phyloP scores from a whole-genome alignment of 139 green algal species.

The Zygnema circumcarinatum region DNA sequence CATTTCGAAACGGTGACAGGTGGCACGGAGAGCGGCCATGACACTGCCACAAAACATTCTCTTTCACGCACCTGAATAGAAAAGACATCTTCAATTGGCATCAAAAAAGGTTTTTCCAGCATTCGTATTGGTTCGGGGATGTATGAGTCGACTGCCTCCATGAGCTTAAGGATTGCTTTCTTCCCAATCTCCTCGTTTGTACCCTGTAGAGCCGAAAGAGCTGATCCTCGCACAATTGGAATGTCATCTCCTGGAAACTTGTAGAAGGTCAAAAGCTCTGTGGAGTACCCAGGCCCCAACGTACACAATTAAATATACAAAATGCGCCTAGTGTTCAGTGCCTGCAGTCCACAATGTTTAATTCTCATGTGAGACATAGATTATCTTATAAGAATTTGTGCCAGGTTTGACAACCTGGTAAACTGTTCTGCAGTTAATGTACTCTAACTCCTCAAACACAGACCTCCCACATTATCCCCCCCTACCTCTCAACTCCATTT shows the following conservation, averaged over 20 bases:
- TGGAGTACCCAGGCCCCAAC: too few species aligned
- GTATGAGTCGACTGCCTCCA: constrained; percentile 81
- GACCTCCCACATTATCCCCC: not conserved
- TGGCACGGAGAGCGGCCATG: too few species aligned
- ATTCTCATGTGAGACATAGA: too few species aligned
- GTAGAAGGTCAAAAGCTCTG: constrained; percentile 97
- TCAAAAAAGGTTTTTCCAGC: constrained; percentile 95
- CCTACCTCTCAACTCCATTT: constrained; percentile 92
- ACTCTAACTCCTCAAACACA: too few species aligned
- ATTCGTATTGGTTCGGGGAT: constrained; percentile 80
- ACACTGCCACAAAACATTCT: too few species aligned
- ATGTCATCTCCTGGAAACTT: constrained; percentile 93
- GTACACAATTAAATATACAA: not conserved
- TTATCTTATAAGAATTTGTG: too few species aligned
- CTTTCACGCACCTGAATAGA: constrained; percentile 86
- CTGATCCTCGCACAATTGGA: constrained; percentile 82
- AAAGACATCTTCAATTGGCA: constrained; percentile 98
- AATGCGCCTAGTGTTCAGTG: too few species aligned
- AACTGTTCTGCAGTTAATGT: not conserved
- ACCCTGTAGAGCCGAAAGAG: constrained; percentile 80
- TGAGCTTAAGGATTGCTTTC: constrained; percentile 81
- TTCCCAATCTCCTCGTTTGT: constrained; percentile 82
- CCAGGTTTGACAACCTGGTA: too few species aligned
- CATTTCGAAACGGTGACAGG: too few species aligned
- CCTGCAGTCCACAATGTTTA: too few species aligned